A percentile compares a stretch with the other conserved stretches of the same genome.
Evolutionary conservation across 2,329 filamentous ascomycete species (phyloP).

Genomic region (Trichoderma asperellum): DNA sequence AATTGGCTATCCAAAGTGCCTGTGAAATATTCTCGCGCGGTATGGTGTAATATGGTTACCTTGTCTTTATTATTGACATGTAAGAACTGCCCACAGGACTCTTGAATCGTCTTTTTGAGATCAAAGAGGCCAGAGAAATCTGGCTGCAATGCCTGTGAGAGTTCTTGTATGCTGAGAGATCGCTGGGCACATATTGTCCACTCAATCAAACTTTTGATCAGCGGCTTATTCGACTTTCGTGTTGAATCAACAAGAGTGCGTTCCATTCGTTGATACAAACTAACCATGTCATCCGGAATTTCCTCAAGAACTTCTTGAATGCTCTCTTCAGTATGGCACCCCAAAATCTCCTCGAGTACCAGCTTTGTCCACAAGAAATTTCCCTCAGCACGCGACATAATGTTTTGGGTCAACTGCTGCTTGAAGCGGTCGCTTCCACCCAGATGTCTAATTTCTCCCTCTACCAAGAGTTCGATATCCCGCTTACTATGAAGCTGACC

Average conservation of each 20-base stretch:
- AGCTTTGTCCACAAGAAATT: slow-evolving; percentile 5
- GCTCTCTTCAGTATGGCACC: not conserved
- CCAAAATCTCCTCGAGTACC: not conserved
- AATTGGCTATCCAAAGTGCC: not conserved
- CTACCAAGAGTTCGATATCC: not conserved
- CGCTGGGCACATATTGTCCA: slow-evolving; percentile 1
- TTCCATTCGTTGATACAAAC: not conserved
- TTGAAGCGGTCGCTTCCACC: not conserved
- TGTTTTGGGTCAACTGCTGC: not conserved
- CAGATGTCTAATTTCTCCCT: not conserved
- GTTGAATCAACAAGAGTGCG: not conserved
- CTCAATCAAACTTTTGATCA: not conserved
- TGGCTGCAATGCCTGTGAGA: not conserved
- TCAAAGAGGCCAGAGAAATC: not conserved
- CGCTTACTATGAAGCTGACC: not conserved
- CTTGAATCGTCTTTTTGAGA: not conserved
- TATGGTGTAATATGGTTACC: not conserved
- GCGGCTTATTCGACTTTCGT: not conserved
- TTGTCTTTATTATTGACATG: not conserved
- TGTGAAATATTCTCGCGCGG: not conserved
- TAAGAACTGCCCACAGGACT: not conserved
- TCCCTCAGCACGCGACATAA: not conserved
- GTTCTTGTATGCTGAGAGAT: not conserved
- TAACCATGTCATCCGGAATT: not conserved
- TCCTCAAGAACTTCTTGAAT: not conserved